Evolutionary conservation across 139 green algal genomes (phyloP).

Genomic region (Zygnema cylindricum): DNA sequence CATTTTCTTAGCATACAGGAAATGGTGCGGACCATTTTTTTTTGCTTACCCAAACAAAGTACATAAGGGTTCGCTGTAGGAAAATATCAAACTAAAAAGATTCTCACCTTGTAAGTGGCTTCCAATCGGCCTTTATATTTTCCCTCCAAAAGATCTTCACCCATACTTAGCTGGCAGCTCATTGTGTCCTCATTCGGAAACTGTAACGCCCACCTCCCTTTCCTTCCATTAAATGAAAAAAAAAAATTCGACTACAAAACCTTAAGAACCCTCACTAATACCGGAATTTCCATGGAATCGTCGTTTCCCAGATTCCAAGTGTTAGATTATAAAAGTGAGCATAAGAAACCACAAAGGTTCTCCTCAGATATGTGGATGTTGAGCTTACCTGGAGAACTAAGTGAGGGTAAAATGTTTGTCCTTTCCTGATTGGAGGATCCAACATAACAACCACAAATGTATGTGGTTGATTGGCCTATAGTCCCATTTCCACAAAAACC

Average conservation of each 20-base stretch:
- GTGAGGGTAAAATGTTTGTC: slow-evolving; percentile 94
- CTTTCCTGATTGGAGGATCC: slow-evolving; percentile 95
- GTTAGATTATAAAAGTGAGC: background rate
- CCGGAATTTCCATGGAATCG: background rate
- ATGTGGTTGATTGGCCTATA: slow-evolving; percentile 76
- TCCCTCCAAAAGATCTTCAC: slow-evolving; percentile 40
- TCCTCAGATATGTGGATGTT: background rate
- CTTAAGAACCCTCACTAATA: background rate
- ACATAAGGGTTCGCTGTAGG: too few species aligned
- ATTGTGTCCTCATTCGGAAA: slow-evolving; percentile 86
- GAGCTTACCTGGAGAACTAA: slow-evolving; percentile 72
- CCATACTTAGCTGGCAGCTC: slow-evolving; percentile 80
- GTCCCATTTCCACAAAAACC: background rate
- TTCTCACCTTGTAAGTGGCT: slow-evolving; percentile 39
- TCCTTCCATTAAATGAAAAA: too few species aligned
- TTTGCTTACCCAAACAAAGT: too few species aligned
- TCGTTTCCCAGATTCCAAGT: background rate
- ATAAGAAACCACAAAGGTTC: background rate
- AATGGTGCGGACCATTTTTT: too few species aligned
- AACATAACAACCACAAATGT: slow-evolving; percentile 89
- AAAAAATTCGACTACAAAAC: background rate
- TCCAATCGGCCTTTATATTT: slow-evolving; percentile 60
- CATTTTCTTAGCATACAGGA: too few species aligned
- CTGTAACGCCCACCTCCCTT: slow-evolving; percentile 7
- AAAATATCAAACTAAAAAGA: too few species aligned